Conservation (phyloP, 2,329 filamentous ascomycete species). For the Diplodia corticola region DNA sequence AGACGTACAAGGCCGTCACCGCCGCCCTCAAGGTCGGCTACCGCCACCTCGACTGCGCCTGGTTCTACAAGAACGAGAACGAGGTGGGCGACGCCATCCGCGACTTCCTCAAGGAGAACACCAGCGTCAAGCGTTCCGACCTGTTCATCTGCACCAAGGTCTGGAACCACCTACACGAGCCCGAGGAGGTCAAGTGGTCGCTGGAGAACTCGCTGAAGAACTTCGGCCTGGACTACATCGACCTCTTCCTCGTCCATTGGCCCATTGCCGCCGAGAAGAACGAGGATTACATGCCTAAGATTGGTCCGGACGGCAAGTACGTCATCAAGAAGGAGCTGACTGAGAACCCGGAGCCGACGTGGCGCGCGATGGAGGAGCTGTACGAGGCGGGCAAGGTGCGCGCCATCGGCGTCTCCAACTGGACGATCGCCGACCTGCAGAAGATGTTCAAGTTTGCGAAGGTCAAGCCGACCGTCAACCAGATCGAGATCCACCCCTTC, state of each 20-base stretch:
- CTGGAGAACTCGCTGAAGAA: conserved; percentile 63
- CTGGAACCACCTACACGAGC: conserved; percentile 55
- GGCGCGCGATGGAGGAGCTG: conserved; percentile 66
- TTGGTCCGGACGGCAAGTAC: conserved; percentile 59
- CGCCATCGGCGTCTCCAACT: conserved; percentile 74
- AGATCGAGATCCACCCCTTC: conserved; percentile 76
- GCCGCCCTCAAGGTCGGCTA: conserved; percentile 62
- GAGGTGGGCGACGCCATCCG: conserved; percentile 67
- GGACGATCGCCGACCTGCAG: conserved; percentile 66
- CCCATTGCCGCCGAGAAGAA: conserved; percentile 55
- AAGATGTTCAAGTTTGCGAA: conserved; percentile 65
- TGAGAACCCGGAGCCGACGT: conserved; percentile 66
- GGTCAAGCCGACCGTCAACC: conserved; percentile 69
- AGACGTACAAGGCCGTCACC: conserved; percentile 58
- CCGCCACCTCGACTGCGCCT: conserved; percentile 67
- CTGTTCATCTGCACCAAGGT: conserved; percentile 77
- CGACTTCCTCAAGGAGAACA: conserved; percentile 57
- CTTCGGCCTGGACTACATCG: conserved; percentile 63
- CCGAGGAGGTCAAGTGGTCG: conserved; percentile 61
- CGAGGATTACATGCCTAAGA: conserved; percentile 54
- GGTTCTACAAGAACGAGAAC: conserved; percentile 71
- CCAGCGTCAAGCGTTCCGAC: conserved; percentile 57
- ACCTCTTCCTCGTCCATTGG: conserved; percentile 70
- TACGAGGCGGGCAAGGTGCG: conserved; percentile 61
- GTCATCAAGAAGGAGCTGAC: conserved; percentile 66